Evolutionary conservation across 1,284 basidiomycete species (phyloP).

Genomic region (Boletellus deceptivus): DNA sequence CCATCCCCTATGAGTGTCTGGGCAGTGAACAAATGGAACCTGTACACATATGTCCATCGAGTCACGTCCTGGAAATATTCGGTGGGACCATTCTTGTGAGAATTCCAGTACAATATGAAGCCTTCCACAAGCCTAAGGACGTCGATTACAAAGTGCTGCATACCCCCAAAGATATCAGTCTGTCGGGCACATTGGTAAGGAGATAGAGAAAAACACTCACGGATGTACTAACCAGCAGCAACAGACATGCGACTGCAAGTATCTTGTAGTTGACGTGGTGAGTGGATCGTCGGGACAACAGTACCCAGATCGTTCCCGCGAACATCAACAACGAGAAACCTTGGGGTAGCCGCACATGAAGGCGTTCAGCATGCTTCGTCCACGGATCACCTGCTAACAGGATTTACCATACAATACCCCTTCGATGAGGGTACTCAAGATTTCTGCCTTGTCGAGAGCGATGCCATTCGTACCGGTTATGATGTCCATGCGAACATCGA

Average conservation of each 20-base stretch:
- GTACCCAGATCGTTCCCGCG: conserved; percentile 14
- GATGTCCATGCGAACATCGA: neutral
- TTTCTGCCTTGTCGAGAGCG: conserved; percentile 18
- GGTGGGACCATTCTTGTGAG: conserved; percentile 2
- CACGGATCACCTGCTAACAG: neutral
- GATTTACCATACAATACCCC: conserved; percentile 21
- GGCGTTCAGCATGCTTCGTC: neutral
- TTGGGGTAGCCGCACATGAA: neutral
- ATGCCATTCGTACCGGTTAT: conserved; percentile 1
- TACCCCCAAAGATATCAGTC: neutral
- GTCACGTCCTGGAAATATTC: conserved; percentile 28
- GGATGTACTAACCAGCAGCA: conserved; percentile 18
- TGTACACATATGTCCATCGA: conserved; percentile 31
- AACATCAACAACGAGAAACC: conserved; percentile 27
- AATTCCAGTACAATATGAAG: conserved; percentile 4
- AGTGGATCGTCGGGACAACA: conserved; percentile 3
- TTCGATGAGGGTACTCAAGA: conserved; percentile 21
- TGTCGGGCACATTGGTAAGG: neutral
- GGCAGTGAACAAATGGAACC: conserved; percentile 30
- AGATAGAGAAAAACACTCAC: conserved; percentile 5
- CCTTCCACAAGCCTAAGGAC: conserved; percentile 20
- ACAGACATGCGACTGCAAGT: conserved; percentile 9
- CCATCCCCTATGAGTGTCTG: conserved; percentile 37
- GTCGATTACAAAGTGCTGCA: conserved; percentile 23
- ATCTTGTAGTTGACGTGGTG: conserved; percentile 10